Percentiles rank a stretch among this genome's conserved stretches.
Conservation (phyloP, 805 yeast genomes). For the Candida alai region DNA sequence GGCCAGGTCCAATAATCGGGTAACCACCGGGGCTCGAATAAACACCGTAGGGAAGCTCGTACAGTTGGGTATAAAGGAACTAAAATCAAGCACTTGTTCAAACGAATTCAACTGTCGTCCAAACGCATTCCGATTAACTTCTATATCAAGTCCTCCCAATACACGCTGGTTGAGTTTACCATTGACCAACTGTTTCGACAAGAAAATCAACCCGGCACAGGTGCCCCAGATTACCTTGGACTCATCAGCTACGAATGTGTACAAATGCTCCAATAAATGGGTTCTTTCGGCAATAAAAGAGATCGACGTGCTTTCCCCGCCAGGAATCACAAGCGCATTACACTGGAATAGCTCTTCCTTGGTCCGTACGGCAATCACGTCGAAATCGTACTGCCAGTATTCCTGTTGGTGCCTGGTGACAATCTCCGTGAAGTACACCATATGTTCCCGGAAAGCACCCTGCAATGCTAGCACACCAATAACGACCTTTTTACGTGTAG, state of each 20-base stretch:
- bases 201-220: conserved; percentile 75
- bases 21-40: conserved; percentile 74
- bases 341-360: conserved; percentile 46
- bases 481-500: conserved; percentile 13
- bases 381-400: conserved; percentile 25
- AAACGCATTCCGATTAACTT: conserved; percentile 69
- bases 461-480: conserved; percentile 76
- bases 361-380: conserved; percentile 49
- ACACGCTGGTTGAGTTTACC: conserved; percentile 52
- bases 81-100: conserved; percentile 41
- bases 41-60: conserved; percentile 48
- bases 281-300: conserved; percentile 68
- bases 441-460: conserved; percentile 75
- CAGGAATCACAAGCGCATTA: conserved; percentile 65
- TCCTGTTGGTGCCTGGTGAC: conserved; percentile 12
- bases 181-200: conserved; percentile 51
- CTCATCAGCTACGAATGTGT: conserved; percentile 44
- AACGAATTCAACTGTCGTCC: conserved; percentile 76
- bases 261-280: conserved; percentile 51
- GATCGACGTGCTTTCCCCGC: conserved; percentile 69
- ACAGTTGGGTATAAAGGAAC: conserved; percentile 39
- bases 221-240: conserved; percentile 75
- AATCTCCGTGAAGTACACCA: conserved; percentile 43
- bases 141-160: conserved; percentile 62
- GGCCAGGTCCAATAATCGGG: conserved; percentile 16